Conservation (phyloP, 352 stramenopile species). For the Pythium aquatile region DNA sequence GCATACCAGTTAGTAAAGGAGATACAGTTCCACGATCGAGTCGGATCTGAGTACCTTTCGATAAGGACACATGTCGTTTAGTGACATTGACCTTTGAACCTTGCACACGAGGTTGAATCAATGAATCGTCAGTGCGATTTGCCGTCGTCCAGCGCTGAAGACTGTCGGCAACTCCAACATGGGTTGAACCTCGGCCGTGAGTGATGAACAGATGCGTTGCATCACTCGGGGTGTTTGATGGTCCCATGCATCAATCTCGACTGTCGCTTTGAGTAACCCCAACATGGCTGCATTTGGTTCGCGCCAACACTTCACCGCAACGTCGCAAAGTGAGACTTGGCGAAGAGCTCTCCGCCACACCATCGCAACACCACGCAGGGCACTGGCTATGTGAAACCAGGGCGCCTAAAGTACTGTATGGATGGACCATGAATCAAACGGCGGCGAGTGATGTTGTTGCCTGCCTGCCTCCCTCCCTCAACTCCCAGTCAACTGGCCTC, state of each 20-base stretch:
- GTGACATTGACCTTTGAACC: not conserved
- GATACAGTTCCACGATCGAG: conserved; percentile 7
- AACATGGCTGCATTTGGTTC: conserved; percentile 1
- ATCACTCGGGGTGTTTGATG: conserved; percentile 2
- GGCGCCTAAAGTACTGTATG: not conserved
- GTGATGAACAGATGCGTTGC: conserved; percentile 6
- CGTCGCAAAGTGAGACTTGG: not conserved
- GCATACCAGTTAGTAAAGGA: conserved; percentile 4
- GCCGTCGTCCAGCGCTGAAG: not conserved
- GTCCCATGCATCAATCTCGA: not conserved
- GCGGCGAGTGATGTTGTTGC: conserved; percentile 2
- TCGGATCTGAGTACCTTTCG: conserved; percentile 28
- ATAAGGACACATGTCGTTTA: not conserved
- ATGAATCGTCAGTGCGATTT: not conserved
- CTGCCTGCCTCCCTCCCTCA: not conserved
- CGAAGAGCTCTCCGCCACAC: not conserved
- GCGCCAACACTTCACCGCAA: not conserved
- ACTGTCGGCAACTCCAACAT: not conserved
- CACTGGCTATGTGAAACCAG: not conserved
- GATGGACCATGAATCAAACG: not conserved
- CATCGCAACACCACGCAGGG: not conserved
- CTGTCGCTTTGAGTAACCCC: not conserved
- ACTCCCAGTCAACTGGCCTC: not conserved
- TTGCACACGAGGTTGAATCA: not conserved
- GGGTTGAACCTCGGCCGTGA: conserved; percentile 2